Evolutionary conservation across 345 rosid genomes (phyloP).

Genomic region (Corchorus capsularis): DNA sequence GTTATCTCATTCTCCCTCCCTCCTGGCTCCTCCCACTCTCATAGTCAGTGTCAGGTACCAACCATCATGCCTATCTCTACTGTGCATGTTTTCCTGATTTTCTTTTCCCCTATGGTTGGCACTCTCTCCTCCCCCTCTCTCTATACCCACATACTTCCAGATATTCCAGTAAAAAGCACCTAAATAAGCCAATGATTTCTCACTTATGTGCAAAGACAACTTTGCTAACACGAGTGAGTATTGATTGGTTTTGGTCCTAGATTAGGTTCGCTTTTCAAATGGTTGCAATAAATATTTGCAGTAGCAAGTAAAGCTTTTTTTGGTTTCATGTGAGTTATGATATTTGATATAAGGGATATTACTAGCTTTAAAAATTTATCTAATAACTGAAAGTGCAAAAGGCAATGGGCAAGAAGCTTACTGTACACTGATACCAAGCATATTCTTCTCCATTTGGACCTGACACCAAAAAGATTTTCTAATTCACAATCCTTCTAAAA

Average conservation of each 20-base stretch:
- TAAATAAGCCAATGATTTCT: neutral
- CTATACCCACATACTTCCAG: neutral
- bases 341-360: neutral
- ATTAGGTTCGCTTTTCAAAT: neutral
- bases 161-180: neutral
- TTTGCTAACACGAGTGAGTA: neutral
- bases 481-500: conserved; percentile 8
- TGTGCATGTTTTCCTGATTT: neutral
- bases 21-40: neutral
- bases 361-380: neutral
- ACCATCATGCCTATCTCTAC: neutral
- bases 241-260: neutral
- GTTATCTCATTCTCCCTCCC: neutral
- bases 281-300: neutral
- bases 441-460: conserved; percentile 93
- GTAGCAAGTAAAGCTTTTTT: neutral
- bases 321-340: neutral
- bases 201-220: neutral
- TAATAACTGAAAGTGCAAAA: conserved; percentile 1
- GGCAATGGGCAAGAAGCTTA: conserved; percentile 36
- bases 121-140: neutral
- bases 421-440: conserved; percentile 99
- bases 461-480: conserved; percentile 30
- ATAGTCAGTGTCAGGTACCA: neutral
- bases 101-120: neutral